Evolutionary conservation across 345 rosid species (phyloP), one percentile per base, ranked within the genome.

Genomic region (Eucalyptus viminalis): DNA sequence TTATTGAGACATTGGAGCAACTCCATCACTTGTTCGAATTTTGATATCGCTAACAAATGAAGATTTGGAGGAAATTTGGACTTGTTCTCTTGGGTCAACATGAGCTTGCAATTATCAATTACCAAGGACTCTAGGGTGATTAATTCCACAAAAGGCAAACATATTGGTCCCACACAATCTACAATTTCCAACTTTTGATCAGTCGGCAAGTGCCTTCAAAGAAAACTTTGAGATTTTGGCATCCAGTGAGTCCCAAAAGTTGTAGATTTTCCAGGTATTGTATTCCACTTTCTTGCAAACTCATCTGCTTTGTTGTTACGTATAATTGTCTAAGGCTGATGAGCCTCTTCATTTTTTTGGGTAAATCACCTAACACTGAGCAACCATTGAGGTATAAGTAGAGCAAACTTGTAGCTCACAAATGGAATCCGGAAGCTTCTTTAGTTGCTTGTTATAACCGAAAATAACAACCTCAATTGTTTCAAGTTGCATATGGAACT

Each of bases 391-490:
- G 25, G 44, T 5, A 17, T 19, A 72, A 72, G 14, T 34, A 11
- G 37, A 3, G 25, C 44, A 72, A 72, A 34, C 25, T 72, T 34
- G 81, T 22, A 72, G 6, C 44, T 72, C 25, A 1, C 11, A 22
- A 9, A 54, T 54, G 25, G 25, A 22, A 54, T 54, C 2, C 0
- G 5, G 60, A 19, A 22, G 25, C 25, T 54, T 19, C 11, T 54
- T 54, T 2, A 21, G 11, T 17, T 0, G 58, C 25, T 34, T 72
- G 25, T 34, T 69, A 2, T 9, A 2, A 4, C 0, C 0, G 44
- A 34, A 2, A 9, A 17, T 69, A 69, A 34, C 8, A 19, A 4
- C 9, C 34, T 29, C 34, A 62, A 62, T 65, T n/a, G 76, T 9
- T 65, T 65, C 37, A 65, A 65, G 76, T 65, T 65, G 37, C 76